Base-by-base conservation (phyloP, 805 yeast genomes). In the Wickerhamiella alocasiicola region DNA sequence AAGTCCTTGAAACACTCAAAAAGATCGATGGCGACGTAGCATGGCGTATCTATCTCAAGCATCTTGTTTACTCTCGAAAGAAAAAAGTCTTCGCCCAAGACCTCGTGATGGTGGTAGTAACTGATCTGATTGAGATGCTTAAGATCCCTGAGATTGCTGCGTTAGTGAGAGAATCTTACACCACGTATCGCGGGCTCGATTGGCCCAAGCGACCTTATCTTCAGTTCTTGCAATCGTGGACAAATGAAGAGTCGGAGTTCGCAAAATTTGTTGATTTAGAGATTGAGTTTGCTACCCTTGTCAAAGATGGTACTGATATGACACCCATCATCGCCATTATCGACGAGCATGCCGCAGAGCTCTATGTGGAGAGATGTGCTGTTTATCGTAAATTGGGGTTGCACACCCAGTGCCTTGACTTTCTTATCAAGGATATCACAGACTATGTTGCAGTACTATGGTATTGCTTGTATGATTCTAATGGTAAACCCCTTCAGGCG, bases 41-140 rank as follows among this genome's bases (percentile, higher is more conserved):
- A 1, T 60, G 65, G 64, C 47, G 62, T 21, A 39, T 48, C 7
- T 64, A 56, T 43, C 53, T 64, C 23, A 56, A 59, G 39, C 49
- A 52, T 35, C 50, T 60, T 21, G 61, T 64, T 4, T 47, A 51
- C 31, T 51, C 48, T 12, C 42, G 44, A 36, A 48, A 57, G 23
- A 49, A 54, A 29, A 44, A 39, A 7, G 48, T 50, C 30, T 51
- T 49, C 40, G 51, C 51, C 2, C 47, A 53, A 15, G 66, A 64
- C 41, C 47, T 64, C 33, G 55, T 58, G 6, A 26, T 54, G 29
- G 45, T 64, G 28, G 47, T 61, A 24, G 49, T 56, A 1, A 50
- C 57, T 27, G 66, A 63, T 26, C 40, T 62, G 24, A 44, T 58
- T 12, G 59, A 51, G 7, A 43, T 44, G 31, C 48, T 49, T 27